Percentiles rank a stretch among this genome's conserved stretches.
These are phyloP conservation scores for Xylaria sp. DNA, from an alignment of 2,329 filamentous ascomycete genomes.

Conservation along the genomic window DNA sequence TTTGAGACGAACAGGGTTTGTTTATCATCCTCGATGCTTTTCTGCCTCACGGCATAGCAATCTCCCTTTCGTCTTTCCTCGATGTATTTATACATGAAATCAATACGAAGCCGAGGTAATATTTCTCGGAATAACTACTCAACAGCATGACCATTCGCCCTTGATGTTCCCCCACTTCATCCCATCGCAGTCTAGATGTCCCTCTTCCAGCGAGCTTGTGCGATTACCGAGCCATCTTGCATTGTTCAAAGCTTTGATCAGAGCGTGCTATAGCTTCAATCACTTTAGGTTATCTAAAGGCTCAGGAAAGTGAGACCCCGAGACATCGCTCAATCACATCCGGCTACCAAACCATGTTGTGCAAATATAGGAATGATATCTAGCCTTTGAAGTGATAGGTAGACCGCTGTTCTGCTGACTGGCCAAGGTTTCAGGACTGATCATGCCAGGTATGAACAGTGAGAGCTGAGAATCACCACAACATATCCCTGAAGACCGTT, in stretches of 20 bases:
- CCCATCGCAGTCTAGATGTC: conserved; percentile 7
- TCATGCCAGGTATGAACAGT: neutral
- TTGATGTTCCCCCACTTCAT: conserved; percentile 5
- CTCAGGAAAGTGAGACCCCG: neutral
- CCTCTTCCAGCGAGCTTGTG: neutral
- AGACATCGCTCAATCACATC: neutral
- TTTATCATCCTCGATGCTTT: conserved; percentile 2
- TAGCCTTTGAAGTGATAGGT: neutral
- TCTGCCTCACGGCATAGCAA: conserved; percentile 1
- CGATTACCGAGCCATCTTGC: neutral
- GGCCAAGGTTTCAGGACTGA: neutral
- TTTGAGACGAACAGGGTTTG: neutral
- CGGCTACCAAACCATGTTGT: neutral
- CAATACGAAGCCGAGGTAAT: conserved; percentile 13
- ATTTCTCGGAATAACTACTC: conserved; percentile 12
- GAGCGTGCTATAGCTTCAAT: neutral
- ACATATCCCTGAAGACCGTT: neutral
- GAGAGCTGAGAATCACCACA: neutral
- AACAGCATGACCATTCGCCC: conserved; percentile 2
- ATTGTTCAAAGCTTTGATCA: neutral
- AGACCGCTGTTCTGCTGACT: conserved; percentile 2
- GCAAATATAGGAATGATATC: neutral
- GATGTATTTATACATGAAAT: conserved; percentile 20
- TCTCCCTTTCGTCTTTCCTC: neutral
- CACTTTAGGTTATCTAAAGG: neutral